Conservation (phyloP, 805 yeast genomes). For the Saccharomycopsis amapae region DNA sequence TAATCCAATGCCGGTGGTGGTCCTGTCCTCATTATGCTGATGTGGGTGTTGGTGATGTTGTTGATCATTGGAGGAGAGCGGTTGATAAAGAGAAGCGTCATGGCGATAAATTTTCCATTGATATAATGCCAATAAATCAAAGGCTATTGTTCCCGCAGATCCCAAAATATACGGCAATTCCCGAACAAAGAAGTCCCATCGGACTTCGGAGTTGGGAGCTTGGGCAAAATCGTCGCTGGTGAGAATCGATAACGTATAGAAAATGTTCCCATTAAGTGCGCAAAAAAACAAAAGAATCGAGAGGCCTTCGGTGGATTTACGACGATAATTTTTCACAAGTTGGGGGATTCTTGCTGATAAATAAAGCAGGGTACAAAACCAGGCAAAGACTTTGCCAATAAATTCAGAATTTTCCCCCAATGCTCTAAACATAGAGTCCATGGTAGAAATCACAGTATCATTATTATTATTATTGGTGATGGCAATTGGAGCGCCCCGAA, state of each 20-base stretch:
- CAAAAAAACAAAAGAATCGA: conserved; percentile 75
- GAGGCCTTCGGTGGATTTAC: conserved; percentile 83
- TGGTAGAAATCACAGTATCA: no score
- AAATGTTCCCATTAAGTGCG: conserved; percentile 70
- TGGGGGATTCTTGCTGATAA: conserved; percentile 82
- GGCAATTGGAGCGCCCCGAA: conserved; percentile 12
- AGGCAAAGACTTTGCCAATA: conserved; percentile 52
- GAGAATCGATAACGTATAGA: conserved; percentile 71
- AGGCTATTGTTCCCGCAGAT: conserved; percentile 75
- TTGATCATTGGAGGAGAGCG: no score
- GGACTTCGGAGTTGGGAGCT: conserved; percentile 7
- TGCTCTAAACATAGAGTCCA: not conserved
- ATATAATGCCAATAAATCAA: conserved; percentile 66
- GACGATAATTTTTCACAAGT: conserved; percentile 60
- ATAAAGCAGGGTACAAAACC: conserved; percentile 74
- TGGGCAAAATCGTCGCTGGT: conserved; percentile 49
- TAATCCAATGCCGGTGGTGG: no score
- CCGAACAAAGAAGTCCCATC: conserved; percentile 43
- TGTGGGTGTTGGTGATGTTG: no score
- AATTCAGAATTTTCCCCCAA: conserved; percentile 4
- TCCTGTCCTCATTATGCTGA: no score
- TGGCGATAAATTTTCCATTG: conserved; percentile 31
- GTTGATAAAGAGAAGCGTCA: no score
- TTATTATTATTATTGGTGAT: not conserved
- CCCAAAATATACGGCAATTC: conserved; percentile 84